Evolutionary conservation across 805 yeast species (phyloP), one percentile per base, ranked within the genome.

Genomic region (Hanseniaspora pseudoguilliermondii): DNA sequence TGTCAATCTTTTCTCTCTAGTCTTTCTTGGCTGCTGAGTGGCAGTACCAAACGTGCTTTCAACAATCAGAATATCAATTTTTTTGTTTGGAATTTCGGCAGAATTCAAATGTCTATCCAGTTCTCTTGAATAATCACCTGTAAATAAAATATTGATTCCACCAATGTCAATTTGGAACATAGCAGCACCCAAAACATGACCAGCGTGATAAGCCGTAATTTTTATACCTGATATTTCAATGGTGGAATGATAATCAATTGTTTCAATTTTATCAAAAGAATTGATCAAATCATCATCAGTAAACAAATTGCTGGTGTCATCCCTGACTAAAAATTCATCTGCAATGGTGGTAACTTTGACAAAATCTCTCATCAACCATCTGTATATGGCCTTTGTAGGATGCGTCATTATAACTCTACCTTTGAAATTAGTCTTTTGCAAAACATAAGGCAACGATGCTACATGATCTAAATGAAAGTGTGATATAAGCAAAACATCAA

Each of bases 331-430:
- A 10, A 71, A 59, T 39, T 71, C 66, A 2, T 76, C 73, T 47
- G 79, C 80, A 44, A 73, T 76, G 9, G 75, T 75, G 0, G 96
- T 87, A 29, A 93, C 97, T 63, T 91, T 77, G 18, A 93, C 97
- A 64, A 90, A 93, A 74, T 93, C 99, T 59, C 89, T 83, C 57
- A 93, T 70, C 47, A 93, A 76, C 97, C 98, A 93, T 60, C 96
- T 79, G 68, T 90, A 93, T 57, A 93, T 93, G 41, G 98, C 97
- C 72, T 93, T 93, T 0, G 98, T 93, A 6, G 99, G 97, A 69
- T 93, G 97, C 34, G 99, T 93, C 99, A 93, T 93, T 68, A 91
- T 91, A 5, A 93, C 98, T 49, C 96, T 78, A 2, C 99, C 99
- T 64, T 81, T 83, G 73, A 93, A 93, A 60, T 78, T 85, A 0